phyloP scores from a whole-genome alignment of 148 eudicot species.

The Camellia japonica region DNA sequence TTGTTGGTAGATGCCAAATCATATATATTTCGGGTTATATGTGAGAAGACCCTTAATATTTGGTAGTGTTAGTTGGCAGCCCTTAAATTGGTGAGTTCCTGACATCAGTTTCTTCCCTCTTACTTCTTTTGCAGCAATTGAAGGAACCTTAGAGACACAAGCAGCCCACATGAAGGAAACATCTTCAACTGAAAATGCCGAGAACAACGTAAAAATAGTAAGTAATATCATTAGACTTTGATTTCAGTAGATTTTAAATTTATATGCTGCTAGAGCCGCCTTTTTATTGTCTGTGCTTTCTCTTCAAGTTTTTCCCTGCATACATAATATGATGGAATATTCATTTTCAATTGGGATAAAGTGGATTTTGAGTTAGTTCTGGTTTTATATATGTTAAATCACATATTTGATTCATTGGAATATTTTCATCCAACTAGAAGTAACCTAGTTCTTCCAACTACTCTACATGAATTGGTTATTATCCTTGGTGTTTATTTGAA shows the following conservation, averaged over 20 bases:
- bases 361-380: not conserved
- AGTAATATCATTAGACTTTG: slow-evolving; percentile 15
- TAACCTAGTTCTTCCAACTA: not conserved
- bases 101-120: slow-evolving; percentile 1
- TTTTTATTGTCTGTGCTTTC: not conserved
- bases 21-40: too few relatives aligned
- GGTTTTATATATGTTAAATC: not conserved
- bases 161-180: slow-evolving; percentile 36
- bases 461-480: not conserved
- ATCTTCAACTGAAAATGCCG: slow-evolving; percentile 42
- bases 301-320: not conserved
- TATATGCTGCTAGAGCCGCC: not conserved
- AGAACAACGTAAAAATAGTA: slow-evolving; percentile 50
- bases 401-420: not conserved
- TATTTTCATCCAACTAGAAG: not conserved
- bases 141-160: slow-evolving; percentile 33
- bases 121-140: slow-evolving; percentile 29
- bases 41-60: too few relatives aligned
- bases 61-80: too few relatives aligned
- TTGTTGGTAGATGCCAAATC: too few relatives aligned
- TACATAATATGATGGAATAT: not conserved
- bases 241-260: slow-evolving; percentile 5
- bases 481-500: not conserved
- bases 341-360: not conserved
- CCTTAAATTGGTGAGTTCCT: slow-evolving; percentile 5